Conservation (phyloP, 225 moss, liverwort and hornwort species). For the Physcomitrellopsis africana region DNA sequence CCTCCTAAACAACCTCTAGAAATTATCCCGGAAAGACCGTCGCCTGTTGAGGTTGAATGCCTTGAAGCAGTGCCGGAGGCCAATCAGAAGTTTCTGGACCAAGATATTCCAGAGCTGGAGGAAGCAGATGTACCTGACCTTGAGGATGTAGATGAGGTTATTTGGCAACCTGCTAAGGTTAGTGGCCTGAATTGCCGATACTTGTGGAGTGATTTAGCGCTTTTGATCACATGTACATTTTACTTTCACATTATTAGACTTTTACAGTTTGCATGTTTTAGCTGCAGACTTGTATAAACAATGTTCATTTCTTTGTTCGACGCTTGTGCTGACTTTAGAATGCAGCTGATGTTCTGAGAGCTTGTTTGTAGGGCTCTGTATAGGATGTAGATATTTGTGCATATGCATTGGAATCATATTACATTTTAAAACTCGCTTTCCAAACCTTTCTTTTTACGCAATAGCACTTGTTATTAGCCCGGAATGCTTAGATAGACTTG, state of each 20-base stretch:
- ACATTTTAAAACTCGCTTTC: too few relatives aligned
- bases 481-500: constrained; percentile 54
- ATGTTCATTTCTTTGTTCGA: too few relatives aligned
- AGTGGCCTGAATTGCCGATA: constrained; percentile 9
- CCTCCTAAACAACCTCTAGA: constrained; percentile 18
- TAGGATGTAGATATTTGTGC: too few relatives aligned
- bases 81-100: constrained; percentile 26
- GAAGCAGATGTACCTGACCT: constrained; percentile 55
- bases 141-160: constrained; percentile 57
- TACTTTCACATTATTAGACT: too few relatives aligned
- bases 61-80: constrained; percentile 11
- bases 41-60: constrained; percentile 31
- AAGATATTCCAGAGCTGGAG: constrained; percentile 46
- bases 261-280: too few relatives aligned
- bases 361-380: constrained; percentile 1
- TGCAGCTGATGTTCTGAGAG: too few relatives aligned
- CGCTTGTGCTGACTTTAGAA: too few relatives aligned
- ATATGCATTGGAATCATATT: too few relatives aligned
- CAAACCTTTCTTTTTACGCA: too few relatives aligned
- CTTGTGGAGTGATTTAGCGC: neutral
- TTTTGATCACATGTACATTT: too few relatives aligned
- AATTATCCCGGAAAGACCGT: constrained; percentile 6
- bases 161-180: constrained; percentile 38
- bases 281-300: constrained; percentile 21
- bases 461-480: constrained; percentile 37